phyloP scores from a whole-genome alignment of 1,284 basidiomycete genomes.

The Pseudozyma pruni region DNA sequence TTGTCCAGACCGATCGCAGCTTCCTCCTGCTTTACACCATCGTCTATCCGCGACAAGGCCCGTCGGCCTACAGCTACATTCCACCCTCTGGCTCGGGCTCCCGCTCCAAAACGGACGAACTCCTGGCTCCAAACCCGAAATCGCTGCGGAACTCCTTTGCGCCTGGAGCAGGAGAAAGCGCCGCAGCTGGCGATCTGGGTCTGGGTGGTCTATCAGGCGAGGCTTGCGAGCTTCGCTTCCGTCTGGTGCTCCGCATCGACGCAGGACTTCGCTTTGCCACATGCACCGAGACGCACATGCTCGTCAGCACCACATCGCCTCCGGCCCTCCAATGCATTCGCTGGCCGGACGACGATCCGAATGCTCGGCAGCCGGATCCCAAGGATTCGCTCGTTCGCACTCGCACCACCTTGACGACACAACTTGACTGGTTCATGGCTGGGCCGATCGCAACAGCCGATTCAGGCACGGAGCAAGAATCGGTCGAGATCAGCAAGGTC shows the following conservation, averaged over 20 bases:
- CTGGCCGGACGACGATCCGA: conserved; percentile 55
- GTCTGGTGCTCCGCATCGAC: conserved; percentile 60
- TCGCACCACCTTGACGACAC: conserved; percentile 40
- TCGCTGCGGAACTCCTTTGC: conserved; percentile 53
- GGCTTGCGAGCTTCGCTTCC: conserved; percentile 53
- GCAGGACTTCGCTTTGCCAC: conserved; percentile 56
- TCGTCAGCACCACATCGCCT: conserved; percentile 58
- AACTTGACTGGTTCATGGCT: conserved; percentile 41
- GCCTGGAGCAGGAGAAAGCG: conserved; percentile 56
- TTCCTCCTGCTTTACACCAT: conserved; percentile 54
- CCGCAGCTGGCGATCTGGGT: conserved; percentile 39
- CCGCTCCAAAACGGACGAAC: conserved; percentile 41
- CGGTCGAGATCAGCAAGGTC: conserved; percentile 27
- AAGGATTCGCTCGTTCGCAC: conserved; percentile 43
- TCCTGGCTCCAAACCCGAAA: conserved; percentile 43
- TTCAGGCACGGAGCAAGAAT: not conserved
- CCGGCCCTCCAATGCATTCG: conserved; percentile 63
- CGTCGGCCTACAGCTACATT: conserved; percentile 54
- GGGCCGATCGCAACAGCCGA: not conserved
- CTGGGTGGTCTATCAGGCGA: conserved; percentile 44
- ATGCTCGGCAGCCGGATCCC: conserved; percentile 26
- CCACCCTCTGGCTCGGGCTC: conserved; percentile 48
- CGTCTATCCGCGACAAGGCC: conserved; percentile 33
- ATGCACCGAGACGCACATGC: conserved; percentile 50
- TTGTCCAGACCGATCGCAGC: conserved; percentile 48